A percentile compares a stretch with the other conserved stretches of the same genome.
These are phyloP conservation scores for Penicillium sp. DNA, from an alignment of 2,329 filamentous ascomycete species.

Conservation along the genomic window DNA sequence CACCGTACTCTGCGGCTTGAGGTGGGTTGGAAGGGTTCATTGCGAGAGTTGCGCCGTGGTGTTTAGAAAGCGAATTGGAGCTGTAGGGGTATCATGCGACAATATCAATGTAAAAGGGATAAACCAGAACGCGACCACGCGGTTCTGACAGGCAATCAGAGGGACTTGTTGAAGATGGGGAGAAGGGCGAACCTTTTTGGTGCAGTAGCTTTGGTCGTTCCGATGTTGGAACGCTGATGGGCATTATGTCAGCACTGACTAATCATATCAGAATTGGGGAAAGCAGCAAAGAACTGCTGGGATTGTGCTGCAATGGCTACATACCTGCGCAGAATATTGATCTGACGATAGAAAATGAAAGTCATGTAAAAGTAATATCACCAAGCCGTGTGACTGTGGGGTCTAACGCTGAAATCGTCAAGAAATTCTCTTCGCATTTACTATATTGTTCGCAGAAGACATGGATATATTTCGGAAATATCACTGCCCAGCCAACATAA, in stretches of 20 bases:
- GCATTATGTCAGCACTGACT: neutral
- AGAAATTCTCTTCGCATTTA: too few species aligned
- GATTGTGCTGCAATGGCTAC: too few species aligned
- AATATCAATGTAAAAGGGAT: neutral
- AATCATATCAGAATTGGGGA: neutral
- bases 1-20: slow-evolving; percentile 51
- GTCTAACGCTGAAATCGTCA: too few species aligned
- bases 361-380: too few species aligned
- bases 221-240: neutral
- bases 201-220: slow-evolving; percentile 23
- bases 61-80: neutral
- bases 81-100: neutral
- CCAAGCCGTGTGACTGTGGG: too few species aligned
- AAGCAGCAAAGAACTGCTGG: too few species aligned
- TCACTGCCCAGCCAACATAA: too few species aligned
- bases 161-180: slow-evolving; percentile 10
- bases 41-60: slow-evolving; percentile 14
- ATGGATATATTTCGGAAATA: too few species aligned
- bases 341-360: too few species aligned
- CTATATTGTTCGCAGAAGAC: too few species aligned
- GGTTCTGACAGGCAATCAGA: slow-evolving; percentile 8
- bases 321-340: too few species aligned
- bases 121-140: slow-evolving; percentile 14
- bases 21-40: slow-evolving; percentile 50
- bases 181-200: slow-evolving; percentile 24